A percentile compares a stretch with the other conserved stretches of the same genome.
These are phyloP conservation scores for Forsythia viridissima DNA, from an alignment of 257 asterid genomes.

Conservation along the genomic window DNA sequence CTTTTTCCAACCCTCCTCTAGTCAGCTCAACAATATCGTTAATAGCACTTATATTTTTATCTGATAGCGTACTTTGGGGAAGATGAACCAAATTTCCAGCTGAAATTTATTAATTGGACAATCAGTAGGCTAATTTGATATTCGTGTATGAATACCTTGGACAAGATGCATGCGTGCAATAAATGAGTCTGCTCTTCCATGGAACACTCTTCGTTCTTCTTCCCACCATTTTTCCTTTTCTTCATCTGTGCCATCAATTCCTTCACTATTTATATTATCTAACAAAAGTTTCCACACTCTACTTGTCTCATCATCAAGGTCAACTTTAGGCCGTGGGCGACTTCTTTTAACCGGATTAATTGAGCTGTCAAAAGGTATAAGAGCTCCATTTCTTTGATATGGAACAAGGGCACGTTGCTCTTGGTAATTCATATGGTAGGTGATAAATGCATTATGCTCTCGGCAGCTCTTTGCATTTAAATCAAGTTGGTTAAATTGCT, in stretches of 20 bases:
- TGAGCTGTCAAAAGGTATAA: constrained; percentile 59
- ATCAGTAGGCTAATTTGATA: constrained; percentile 11
- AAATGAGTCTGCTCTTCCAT: constrained; percentile 64
- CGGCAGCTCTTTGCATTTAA: constrained; percentile 44
- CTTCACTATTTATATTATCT: constrained; percentile 57
- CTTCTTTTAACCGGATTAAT: constrained; percentile 47
- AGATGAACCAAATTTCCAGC: constrained; percentile 9
- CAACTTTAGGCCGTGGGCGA: constrained; percentile 68
- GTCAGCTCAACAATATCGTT: background rate
- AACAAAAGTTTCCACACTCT: constrained; percentile 67
- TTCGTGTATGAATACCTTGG: constrained; percentile 50
- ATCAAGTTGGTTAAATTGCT: constrained; percentile 53
- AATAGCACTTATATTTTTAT: background rate
- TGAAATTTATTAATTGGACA: constrained; percentile 2
- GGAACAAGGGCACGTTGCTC: constrained; percentile 67
- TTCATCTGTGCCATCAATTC: constrained; percentile 56
- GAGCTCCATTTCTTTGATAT: constrained; percentile 61
- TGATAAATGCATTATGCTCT: constrained; percentile 35
- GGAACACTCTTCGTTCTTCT: constrained; percentile 62
- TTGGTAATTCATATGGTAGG: constrained; percentile 34
- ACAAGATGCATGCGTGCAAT: constrained; percentile 79
- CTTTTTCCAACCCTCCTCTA: background rate
- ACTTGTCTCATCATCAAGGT: constrained; percentile 69
- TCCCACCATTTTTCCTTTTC: constrained; percentile 66
- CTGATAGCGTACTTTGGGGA: background rate